phyloP scores from a whole-genome alignment of 2,329 filamentous ascomycete genomes.

The Rutstroemia sp. region DNA sequence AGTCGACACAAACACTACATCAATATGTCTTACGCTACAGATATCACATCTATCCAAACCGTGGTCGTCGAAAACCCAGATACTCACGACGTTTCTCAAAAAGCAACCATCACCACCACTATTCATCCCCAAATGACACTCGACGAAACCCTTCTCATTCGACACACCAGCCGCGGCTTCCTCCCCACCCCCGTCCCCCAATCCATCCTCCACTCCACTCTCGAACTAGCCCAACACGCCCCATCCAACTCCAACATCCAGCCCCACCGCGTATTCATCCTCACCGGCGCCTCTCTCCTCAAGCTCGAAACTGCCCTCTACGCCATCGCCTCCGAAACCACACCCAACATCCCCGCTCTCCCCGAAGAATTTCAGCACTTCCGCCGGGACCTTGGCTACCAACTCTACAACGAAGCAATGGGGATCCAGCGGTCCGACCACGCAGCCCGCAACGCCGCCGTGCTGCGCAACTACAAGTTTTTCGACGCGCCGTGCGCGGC shows the following conservation, averaged over 20 bases:
- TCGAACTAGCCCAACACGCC: constrained; percentile 2
- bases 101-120: background rate
- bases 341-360: background rate
- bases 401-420: background rate
- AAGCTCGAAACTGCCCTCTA: background rate
- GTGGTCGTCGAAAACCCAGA: too few species aligned
- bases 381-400: background rate
- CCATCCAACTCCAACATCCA: constrained; percentile 10
- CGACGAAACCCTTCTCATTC: background rate
- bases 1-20: background rate
- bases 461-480: background rate
- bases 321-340: background rate
- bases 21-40: background rate
- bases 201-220: constrained; percentile 1
- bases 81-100: background rate
- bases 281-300: background rate
- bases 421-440: background rate
- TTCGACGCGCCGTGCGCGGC: background rate
- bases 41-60: background rate
- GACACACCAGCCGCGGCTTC: constrained; percentile 3
- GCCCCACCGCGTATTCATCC: background rate
- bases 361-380: background rate
- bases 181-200: constrained; percentile 1
- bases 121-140: background rate
- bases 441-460: background rate